Conservation (phyloP, 75 land plant genomes). For the Isoetes taiwanensis region DNA sequence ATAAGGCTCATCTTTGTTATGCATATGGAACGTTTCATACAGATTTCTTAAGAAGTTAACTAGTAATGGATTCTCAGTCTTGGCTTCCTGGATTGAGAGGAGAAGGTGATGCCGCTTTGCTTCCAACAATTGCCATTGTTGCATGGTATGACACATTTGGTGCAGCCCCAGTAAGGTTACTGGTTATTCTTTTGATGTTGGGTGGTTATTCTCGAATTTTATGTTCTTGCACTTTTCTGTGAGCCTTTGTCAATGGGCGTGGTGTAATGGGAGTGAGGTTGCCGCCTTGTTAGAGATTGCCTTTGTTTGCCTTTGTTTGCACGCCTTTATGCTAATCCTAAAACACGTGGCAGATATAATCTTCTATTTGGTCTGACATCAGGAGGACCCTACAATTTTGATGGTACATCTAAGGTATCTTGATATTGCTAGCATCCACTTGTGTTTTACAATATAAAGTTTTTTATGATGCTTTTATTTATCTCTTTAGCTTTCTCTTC, state of each 20-base stretch:
- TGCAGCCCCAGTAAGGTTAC: conserved; percentile 87
- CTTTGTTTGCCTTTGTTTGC: conserved; percentile 78
- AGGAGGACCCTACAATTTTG: conserved; percentile 96
- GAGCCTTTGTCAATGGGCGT: conserved; percentile 82
- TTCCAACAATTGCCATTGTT: conserved; percentile 95
- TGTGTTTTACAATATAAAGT: too few species aligned
- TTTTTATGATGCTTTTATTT: too few species aligned
- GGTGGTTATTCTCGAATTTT: background rate
- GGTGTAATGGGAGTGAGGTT: conserved; percentile 93
- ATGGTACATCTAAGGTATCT: conserved; percentile 96
- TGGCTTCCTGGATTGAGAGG: conserved; percentile 84
- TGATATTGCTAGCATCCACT: too few species aligned
- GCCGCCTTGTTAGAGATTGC: conserved; percentile 84
- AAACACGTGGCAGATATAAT: conserved; percentile 80
- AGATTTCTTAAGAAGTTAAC: too few species aligned
- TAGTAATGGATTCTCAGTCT: conserved; percentile 60
- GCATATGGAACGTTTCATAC: too few species aligned
- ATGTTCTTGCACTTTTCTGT: conserved; percentile 1
- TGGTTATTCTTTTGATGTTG: too few species aligned
- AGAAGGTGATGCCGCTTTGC: conserved; percentile 58
- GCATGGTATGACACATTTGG: conserved; percentile 99
- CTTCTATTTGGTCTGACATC: conserved; percentile 87
- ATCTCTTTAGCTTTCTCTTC: too few species aligned
- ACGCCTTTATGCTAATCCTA: conserved; percentile 79
- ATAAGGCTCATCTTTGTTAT: too few species aligned